Base-by-base conservation (phyloP, 768 basidiomycete genomes). In the Mycena olivaceomarginata region DNA sequence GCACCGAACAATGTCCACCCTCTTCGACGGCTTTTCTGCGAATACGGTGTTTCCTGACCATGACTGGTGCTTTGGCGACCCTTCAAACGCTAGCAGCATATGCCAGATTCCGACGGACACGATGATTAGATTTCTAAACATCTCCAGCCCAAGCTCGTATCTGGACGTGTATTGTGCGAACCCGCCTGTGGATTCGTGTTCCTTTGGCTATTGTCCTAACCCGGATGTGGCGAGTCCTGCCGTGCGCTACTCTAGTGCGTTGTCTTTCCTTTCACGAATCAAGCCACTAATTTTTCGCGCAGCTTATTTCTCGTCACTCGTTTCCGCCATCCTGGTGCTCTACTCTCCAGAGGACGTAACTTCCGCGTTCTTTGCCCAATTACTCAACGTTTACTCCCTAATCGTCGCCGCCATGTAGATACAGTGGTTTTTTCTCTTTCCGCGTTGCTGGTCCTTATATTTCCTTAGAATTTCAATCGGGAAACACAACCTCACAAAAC, bases 351-450 rank as follows among this genome's bases (percentile, higher is more conserved):
- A 70, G 18, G 66, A 74, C 12, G 75, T 79, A 11, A 12, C 46
- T 1, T 67, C 64, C 2, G 37, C 78, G 11, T 79, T 79, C 62
- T 77, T 74, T 48, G 75, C 78, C 0, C 79, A 77, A 65, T 63
- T 80, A 2, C 76, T 80, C 40, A 77, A 77, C 63, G 76, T 77
- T 4, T 80, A 80, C 67, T 80, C 79, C 40, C 76, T 80, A 40
- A 75, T 80, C 59, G 76, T 77, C 20, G 77, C 79, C 22, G 76
- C 76, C 3, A 56, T 76, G 31, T 31, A 31, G 3, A 31, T 31
- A 31, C 31, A 31, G 31, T 31, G 31, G 31, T 31, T 31, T 25
- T 25, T 31, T 31, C 31, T 31, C 31, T 31, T 31, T 31, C 31
- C 31, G 31, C 31, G 31, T 31, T 31, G 31, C 31, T 31, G 31